A percentile compares a stretch with the other conserved stretches of the same genome.
Evolutionary conservation across 2,329 filamentous ascomycete species (phyloP).

Genomic region (Thelonectria blattea): DNA sequence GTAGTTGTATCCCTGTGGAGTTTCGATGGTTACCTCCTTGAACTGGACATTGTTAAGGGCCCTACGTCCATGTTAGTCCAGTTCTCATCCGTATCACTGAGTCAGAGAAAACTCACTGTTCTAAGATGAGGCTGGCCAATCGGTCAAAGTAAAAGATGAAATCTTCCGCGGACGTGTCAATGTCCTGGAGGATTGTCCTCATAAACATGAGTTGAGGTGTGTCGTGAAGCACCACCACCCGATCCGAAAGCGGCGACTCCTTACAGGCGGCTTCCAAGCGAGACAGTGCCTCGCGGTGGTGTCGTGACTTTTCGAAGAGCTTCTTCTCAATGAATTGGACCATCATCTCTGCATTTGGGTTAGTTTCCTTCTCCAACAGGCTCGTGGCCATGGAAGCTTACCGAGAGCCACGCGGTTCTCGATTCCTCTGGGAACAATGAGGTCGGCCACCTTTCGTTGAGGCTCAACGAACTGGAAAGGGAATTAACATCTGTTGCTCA

Average conservation of each 20-base stretch:
- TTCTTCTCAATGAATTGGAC: constrained; percentile 91
- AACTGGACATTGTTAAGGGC: constrained; percentile 81
- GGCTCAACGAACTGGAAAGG: constrained; percentile 78
- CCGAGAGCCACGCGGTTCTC: constrained; percentile 92
- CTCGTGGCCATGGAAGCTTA: constrained; percentile 45
- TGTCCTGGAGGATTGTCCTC: constrained; percentile 87
- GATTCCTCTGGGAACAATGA: constrained; percentile 93
- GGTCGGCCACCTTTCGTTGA: constrained; percentile 88
- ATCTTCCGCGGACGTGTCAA: constrained; percentile 80
- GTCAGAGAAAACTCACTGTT: constrained; percentile 59
- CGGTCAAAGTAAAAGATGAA: constrained; percentile 99
- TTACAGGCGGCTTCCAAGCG: constrained; percentile 76
- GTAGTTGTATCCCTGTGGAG: constrained; percentile 74
- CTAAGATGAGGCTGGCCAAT: constrained; percentile 81
- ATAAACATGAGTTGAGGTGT: constrained; percentile 85
- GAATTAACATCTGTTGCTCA: constrained; percentile 18
- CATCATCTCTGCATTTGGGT: constrained; percentile 72
- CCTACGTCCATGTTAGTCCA: constrained; percentile 47
- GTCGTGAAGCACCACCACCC: constrained; percentile 75
- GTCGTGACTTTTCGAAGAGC: constrained; percentile 81
- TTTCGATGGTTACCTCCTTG: constrained; percentile 66
- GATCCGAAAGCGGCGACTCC: constrained; percentile 74
- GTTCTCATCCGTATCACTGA: not conserved
- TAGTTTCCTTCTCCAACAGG: not conserved
- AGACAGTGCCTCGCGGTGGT: constrained; percentile 80